phyloP scores from a whole-genome alignment of 2,329 filamentous ascomycete genomes.

The Fusarium coicis region DNA sequence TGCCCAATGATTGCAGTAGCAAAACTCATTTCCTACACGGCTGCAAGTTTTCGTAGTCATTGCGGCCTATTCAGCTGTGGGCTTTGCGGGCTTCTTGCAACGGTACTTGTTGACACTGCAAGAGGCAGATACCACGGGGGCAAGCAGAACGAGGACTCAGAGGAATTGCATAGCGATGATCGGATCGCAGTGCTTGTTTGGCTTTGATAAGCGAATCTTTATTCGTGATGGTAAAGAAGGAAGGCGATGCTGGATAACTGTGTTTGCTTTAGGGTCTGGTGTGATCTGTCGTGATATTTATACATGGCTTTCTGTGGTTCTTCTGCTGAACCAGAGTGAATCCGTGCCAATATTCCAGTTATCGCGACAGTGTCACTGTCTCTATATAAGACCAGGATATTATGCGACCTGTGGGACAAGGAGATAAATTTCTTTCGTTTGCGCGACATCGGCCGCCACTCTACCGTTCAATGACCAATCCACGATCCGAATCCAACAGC shows the following conservation, averaged over 20 bases:
- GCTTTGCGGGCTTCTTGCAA: background rate
- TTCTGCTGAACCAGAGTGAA: accelerated
- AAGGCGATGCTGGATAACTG: background rate
- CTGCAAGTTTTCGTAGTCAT: background rate
- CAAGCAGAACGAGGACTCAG: background rate
- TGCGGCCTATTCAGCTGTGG: no score
- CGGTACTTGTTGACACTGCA: background rate
- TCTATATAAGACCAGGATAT: background rate
- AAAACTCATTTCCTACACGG: background rate
- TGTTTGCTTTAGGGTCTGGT: background rate
- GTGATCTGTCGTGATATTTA: background rate
- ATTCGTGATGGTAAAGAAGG: background rate
- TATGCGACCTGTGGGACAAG: background rate
- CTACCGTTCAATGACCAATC: background rate
- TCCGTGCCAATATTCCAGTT: background rate
- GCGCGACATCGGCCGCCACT: background rate
- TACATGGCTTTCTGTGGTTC: background rate
- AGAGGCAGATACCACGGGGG: background rate
- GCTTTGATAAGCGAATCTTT: background rate
- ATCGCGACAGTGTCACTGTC: background rate
- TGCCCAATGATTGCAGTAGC: background rate
- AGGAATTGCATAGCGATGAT: background rate
- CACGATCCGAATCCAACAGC: accelerated
- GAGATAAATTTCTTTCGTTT: background rate
- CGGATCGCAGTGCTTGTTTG: accelerated